phyloP scores from a whole-genome alignment of 768 basidiomycete genomes.

The Sutorius australiensis region DNA sequence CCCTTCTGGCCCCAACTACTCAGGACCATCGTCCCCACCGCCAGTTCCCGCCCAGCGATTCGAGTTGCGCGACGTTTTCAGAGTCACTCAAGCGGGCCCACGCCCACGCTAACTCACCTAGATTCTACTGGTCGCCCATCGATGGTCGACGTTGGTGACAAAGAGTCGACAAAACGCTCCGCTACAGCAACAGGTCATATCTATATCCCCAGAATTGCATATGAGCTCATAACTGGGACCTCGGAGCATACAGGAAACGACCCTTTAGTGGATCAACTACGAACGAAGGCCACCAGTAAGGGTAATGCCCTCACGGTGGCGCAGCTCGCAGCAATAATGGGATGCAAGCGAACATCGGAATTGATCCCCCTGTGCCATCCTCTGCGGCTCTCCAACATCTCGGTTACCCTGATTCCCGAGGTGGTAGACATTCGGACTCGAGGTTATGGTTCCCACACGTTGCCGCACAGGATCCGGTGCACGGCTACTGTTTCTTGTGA shows the following conservation, averaged over 20 bases:
- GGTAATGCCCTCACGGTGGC: conserved; percentile 72
- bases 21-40: neutral
- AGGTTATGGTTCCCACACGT: neutral
- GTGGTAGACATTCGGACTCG: conserved; percentile 4
- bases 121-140: conserved; percentile 63
- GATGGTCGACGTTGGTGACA: conserved; percentile 81
- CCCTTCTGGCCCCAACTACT: neutral
- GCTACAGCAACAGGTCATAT: conserved; percentile 79
- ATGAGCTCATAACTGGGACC: conserved; percentile 50
- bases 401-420: conserved; percentile 58
- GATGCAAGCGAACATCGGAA: conserved; percentile 74
- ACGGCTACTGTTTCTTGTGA: conserved; percentile 68
- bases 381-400: conserved; percentile 65
- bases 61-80: conserved; percentile 23
- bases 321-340: conserved; percentile 86
- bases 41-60: neutral
- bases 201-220: conserved; percentile 60
- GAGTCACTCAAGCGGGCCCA: conserved; percentile 8
- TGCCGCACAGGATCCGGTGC: conserved; percentile 54
- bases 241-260: conserved; percentile 1
- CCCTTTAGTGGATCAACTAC: conserved; percentile 31
- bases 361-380: conserved; percentile 90
- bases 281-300: conserved; percentile 55
- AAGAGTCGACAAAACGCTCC: conserved; percentile 54
- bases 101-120: conserved; percentile 61